Percentiles rank a stretch among this genome's conserved stretches.
phyloP scores from a whole-genome alignment of 805 yeast genomes.

The Saccharomycopsis sp. region DNA sequence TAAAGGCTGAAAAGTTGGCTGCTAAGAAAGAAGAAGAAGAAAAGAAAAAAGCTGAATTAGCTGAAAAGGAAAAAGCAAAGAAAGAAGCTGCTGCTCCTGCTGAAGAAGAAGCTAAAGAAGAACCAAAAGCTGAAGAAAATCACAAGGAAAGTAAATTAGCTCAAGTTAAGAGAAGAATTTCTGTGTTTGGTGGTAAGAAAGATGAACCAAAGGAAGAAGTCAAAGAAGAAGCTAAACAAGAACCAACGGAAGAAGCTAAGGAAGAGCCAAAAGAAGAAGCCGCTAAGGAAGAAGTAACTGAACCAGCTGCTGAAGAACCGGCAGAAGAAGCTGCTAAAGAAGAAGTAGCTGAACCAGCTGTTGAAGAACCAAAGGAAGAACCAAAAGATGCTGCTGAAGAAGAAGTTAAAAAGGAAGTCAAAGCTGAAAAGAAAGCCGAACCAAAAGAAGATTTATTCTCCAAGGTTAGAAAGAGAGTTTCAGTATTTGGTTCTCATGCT shows the following conservation, averaged over 20 bases:
- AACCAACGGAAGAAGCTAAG: constrained; percentile 1
- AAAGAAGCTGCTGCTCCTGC: constrained; percentile 5
- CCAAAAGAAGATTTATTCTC: constrained; percentile 22
- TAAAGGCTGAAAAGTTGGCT: background rate
- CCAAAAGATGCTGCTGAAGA: constrained; percentile 6
- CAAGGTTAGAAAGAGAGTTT: constrained; percentile 23
- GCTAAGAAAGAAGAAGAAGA: constrained; percentile 10
- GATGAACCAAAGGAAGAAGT: background rate
- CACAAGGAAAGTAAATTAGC: constrained; percentile 6
- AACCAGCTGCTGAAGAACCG: constrained; percentile 3
- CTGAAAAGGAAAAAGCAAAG: constrained; percentile 17
- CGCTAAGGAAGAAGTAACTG: background rate
- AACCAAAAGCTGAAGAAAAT: constrained; percentile 3
- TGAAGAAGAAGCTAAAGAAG: constrained; percentile 5
- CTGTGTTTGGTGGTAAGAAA: constrained; percentile 13
- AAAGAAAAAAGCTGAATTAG: constrained; percentile 18
- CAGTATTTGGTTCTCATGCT: constrained; percentile 22
- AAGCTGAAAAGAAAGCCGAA: constrained; percentile 7
- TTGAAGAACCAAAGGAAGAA: constrained; percentile 6
- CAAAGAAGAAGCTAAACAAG: background rate
- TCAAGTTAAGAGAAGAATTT: constrained; percentile 17
- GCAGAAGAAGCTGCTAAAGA: constrained; percentile 9
- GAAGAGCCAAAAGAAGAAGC: constrained; percentile 6
- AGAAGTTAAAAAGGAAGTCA: background rate
- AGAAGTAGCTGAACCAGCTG: constrained; percentile 6